Conservation (phyloP, 805 yeast species). For the Nakazawaea ernobii region DNA sequence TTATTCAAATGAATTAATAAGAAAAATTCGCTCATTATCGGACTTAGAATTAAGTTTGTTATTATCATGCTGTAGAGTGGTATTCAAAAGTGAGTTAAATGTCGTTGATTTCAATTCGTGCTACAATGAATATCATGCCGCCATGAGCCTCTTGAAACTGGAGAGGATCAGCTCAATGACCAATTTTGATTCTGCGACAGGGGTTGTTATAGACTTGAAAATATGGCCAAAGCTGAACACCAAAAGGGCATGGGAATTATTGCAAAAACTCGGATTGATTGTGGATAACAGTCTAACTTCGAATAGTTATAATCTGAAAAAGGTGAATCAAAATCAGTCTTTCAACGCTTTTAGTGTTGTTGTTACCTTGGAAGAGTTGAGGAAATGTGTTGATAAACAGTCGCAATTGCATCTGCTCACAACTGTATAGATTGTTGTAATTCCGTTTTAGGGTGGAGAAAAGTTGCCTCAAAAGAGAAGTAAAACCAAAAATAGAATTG, state of each 20-base stretch:
- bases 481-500: background rate
- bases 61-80: conserved; percentile 70
- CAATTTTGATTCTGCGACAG: conserved; percentile 24
- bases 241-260: conserved; percentile 8
- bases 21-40: conserved; percentile 39
- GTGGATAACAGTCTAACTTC: background rate
- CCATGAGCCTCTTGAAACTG: conserved; percentile 40
- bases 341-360: conserved; percentile 4
- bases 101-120: conserved; percentile 73
- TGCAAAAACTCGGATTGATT: conserved; percentile 2
- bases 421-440: background rate
- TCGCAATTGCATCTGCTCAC: conserved; percentile 2
- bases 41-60: conserved; percentile 67
- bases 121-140: conserved; percentile 64
- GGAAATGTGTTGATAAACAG: background rate
- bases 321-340: conserved; percentile 3
- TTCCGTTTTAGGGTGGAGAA: background rate
- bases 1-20: conserved; percentile 2
- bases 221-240: conserved; percentile 54
- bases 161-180: conserved; percentile 23
- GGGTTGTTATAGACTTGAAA: conserved; percentile 38
- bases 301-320: background rate
- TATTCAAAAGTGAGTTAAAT: conserved; percentile 49
- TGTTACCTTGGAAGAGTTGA: conserved; percentile 9
- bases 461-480: background rate